Evolutionary conservation across 2,329 filamentous ascomycete species (phyloP), one percentile per base, ranked within the genome.

Genomic region (Paecilomyces sp.): DNA sequence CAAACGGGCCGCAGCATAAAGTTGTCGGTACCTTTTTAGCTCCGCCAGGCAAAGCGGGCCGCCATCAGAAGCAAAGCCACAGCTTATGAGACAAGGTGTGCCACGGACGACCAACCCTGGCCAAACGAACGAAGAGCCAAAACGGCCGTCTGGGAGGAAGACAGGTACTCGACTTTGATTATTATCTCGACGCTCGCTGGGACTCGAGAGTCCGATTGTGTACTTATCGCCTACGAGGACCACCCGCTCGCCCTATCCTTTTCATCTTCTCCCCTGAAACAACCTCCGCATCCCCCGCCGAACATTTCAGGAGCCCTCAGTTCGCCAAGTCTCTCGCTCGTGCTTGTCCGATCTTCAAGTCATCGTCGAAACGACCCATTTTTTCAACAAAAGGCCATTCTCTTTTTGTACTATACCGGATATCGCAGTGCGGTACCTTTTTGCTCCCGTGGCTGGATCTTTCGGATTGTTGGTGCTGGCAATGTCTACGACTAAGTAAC

Each of bases 401-500:
- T 47, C 41, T 47, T 47, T 3, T 47, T 18, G 5, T 47, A 7
- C 41, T 1, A 47, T 8, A 22, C 9, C n/a, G 3, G 41, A 47
- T 47, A 22, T 47, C 55, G 33, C 41, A 56, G 24, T 55, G 55
- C 31, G 33, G 9, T 47, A 36, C 25, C 6, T 25, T 36, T 56
- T 24, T 22, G 22, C 55, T 36, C 41, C 24, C 31, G 33, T 31
- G 18, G 41, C 41, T 51, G 28, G 22, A 9, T 41, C 34, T 28
- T 12, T n/a, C 56, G 30, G 12, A n/a, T 50, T 31, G 47, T 51
- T 56, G 62, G 65, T 60, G 64, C 66, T 67, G 72, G 73, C 72
- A 65, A 77, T 77, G 75, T 72, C 68, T 71, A 66, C 69, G 57
- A 70, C 70, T 67, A 67, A 66, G 67, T 77, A 73, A 71, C 66